Percentiles rank a stretch among this genome's conserved stretches.
These are phyloP conservation scores for Claviceps monticola DNA, from an alignment of 2,329 filamentous ascomycete genomes.

Conservation along the genomic window DNA sequence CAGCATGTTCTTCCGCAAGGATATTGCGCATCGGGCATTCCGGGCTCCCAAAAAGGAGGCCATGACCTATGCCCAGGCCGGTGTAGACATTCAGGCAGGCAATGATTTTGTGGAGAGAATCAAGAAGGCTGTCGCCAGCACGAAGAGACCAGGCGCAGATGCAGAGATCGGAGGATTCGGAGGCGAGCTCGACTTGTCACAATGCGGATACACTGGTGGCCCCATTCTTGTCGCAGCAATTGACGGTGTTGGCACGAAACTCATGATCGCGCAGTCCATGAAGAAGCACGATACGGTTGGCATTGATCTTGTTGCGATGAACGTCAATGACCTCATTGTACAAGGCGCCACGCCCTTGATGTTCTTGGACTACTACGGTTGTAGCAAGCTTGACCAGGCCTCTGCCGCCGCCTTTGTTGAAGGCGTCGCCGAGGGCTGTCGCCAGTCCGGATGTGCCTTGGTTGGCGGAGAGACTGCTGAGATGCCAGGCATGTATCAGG, in stretches of 20 bases:
- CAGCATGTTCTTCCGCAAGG: constrained; percentile 81
- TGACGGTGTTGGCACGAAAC: constrained; percentile 91
- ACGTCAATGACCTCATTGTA: constrained; percentile 93
- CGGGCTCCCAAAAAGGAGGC: constrained; percentile 31
- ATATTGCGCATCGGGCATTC: constrained; percentile 73
- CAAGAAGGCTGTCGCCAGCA: constrained; percentile 78
- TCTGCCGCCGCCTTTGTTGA: constrained; percentile 76
- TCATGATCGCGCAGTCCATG: constrained; percentile 87
- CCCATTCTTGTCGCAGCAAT: constrained; percentile 88
- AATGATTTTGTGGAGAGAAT: constrained; percentile 88
- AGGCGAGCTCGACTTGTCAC: constrained; percentile 46
- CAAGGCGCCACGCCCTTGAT: constrained; percentile 90
- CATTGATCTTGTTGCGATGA: constrained; percentile 96
- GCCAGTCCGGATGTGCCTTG: constrained; percentile 71
- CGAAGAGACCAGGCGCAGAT: constrained; percentile 72
- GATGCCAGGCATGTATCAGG: constrained; percentile 90
- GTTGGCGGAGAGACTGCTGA: constrained; percentile 97
- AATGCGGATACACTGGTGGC: constrained; percentile 57
- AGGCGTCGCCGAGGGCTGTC: constrained; percentile 79
- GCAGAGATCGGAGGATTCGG: constrained; percentile 94
- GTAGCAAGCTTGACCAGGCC: constrained; percentile 68
- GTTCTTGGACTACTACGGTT: constrained; percentile 97
- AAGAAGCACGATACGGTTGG: constrained; percentile 88
- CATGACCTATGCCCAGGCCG: constrained; percentile 84
- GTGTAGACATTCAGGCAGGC: constrained; percentile 87